phyloP scores from a whole-genome alignment of 805 yeast species.

The Candida michaelii region DNA sequence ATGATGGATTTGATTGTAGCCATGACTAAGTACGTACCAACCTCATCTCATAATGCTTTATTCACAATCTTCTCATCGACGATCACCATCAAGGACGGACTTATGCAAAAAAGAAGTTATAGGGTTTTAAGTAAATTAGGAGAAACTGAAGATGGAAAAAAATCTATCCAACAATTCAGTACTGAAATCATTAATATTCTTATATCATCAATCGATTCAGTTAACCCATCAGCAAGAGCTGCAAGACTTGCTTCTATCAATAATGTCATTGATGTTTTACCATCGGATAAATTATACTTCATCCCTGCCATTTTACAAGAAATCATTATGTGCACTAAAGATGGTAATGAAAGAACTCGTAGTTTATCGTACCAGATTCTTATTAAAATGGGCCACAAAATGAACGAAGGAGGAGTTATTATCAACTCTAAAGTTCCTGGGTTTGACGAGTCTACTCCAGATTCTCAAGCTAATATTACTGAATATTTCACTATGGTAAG shows the following conservation, averaged over 20 bases:
- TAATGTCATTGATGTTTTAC: conserved; percentile 59
- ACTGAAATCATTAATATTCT: conserved; percentile 60
- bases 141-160: conserved; percentile 65
- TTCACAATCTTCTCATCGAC: conserved; percentile 76
- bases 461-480: conserved; percentile 63
- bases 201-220: conserved; percentile 53
- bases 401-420: conserved; percentile 69
- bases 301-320: conserved; percentile 84
- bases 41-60: conserved; percentile 65
- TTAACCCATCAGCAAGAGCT: conserved; percentile 75
- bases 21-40: conserved; percentile 82
- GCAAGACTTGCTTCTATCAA: conserved; percentile 71
- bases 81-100: conserved; percentile 53
- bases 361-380: conserved; percentile 73
- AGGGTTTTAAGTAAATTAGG: conserved; percentile 69
- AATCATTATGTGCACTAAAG: conserved; percentile 86
- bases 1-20: conserved; percentile 89
- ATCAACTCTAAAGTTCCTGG: conserved; percentile 66
- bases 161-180: conserved; percentile 52
- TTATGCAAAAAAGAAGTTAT: conserved; percentile 86
- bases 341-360: conserved; percentile 88
- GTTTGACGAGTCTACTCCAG: conserved; percentile 61
- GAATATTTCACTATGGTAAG: conserved; percentile 91
- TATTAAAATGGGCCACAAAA: conserved; percentile 75
- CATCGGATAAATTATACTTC: conserved; percentile 65